These are phyloP conservation scores for Syzygium aromaticum DNA, from an alignment of 345 rosid species.

Conservation along the genomic window DNA sequence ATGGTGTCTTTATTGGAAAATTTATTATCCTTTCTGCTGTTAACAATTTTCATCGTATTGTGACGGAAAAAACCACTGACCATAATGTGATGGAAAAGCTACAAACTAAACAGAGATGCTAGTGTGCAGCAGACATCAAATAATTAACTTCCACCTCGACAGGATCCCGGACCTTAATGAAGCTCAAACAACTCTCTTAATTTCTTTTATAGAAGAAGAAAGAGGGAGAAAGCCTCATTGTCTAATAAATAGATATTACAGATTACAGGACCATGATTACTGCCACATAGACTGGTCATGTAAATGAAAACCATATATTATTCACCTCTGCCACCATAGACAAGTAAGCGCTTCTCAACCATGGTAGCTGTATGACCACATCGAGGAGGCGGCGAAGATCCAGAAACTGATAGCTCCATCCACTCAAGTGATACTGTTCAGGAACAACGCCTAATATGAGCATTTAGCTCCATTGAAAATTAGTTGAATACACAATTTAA, in stretches of 20 bases:
- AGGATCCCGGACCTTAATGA: not conserved
- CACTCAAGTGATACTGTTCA: constrained; percentile 91
- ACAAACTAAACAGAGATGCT: not conserved
- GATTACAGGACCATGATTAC: not conserved
- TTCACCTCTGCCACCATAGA: constrained; percentile 93
- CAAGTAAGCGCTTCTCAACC: constrained; percentile 92
- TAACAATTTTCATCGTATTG: not conserved
- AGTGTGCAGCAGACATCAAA: not conserved
- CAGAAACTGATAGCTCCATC: constrained; percentile 76
- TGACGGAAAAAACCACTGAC: not conserved
- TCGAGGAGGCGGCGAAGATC: constrained; percentile 88
- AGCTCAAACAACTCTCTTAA: not conserved
- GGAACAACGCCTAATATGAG: not conserved
- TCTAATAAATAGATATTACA: not conserved
- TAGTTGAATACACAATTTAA: not conserved
- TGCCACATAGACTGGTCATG: not conserved
- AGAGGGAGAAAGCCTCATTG: not conserved
- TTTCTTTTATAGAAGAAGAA: not conserved
- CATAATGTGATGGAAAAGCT: not conserved
- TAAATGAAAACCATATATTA: not conserved
- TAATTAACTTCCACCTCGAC: not conserved
- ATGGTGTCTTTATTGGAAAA: not conserved
- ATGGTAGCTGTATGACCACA: constrained; percentile 96
- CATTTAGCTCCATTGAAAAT: not conserved
- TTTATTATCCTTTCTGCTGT: not conserved